Base-by-base conservation (phyloP, 768 basidiomycete genomes). In the Collybiopsis luxurians region DNA sequence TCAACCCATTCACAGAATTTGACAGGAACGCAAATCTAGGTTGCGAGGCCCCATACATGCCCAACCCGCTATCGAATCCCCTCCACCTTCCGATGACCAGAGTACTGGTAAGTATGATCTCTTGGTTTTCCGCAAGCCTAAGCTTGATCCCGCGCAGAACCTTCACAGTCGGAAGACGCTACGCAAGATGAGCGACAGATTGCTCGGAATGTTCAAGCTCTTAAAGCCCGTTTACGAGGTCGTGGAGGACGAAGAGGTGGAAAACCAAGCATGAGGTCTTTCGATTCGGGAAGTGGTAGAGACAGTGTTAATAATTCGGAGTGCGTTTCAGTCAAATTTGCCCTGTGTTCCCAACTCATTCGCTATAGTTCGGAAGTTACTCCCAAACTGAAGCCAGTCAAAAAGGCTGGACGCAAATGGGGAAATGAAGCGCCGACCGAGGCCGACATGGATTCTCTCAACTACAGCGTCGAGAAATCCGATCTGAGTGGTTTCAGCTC, bases 391-490 rank as follows among this genome's bases (percentile, higher is more conserved):
- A 90, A 87, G 63, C 66, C 78, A 0, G 86, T 88, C 55, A 68
- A 80, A 2, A 94, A 95, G 72, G 64, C 75, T 13, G 88, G 89
- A 69, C 86, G 97, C 28, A 98, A 94, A 73, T 99, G 97, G 97
- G 93, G 87, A 23, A 85, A 96, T 64, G 82, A 86, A 61, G 79
- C 80, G 1, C 87, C 89, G 3, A 87, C 85, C 10, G 91, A 92
- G 61, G 79, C 81, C 15, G 97, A 98, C 61, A 96, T 98, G 92
- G 92, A 89, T 4, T 86, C 90, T 40, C 81, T 98, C 53, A 95
- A 99, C 71, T 98, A 91, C 70, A 92, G 89, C 61, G 63, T 74
- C 47, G 84, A 89, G 63, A 84, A 83, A 60, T 59, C 73, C 1
- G 77, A 78, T 52, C 63, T 69, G 6, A 60, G 67, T 5, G 58